These are phyloP conservation scores for Umbelopsis isabellina DNA, from an alignment of 192 early-diverging fungal genomes.

Conservation along the genomic window DNA sequence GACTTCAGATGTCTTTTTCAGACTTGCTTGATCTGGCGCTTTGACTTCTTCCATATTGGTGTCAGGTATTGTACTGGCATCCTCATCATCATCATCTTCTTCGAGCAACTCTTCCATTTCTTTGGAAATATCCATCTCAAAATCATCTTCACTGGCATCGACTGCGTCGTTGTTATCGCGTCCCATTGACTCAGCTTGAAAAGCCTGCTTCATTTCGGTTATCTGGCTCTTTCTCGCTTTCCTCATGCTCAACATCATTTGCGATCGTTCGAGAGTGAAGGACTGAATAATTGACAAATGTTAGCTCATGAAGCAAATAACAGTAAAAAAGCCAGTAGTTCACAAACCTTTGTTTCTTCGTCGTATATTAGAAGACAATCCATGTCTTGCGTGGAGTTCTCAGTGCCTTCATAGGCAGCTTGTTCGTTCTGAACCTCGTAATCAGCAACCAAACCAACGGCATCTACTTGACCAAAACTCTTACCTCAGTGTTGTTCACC, in stretches of 20 bases:
- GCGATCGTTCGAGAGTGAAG: background rate
- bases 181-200: background rate
- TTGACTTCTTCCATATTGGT: background rate
- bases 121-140: conserved; percentile 14
- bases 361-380: conserved; percentile 4
- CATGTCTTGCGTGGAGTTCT: conserved; percentile 1
- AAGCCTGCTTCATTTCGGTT: background rate
- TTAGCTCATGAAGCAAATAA: background rate
- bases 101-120: conserved; percentile 16
- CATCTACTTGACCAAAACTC: too few species aligned
- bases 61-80: background rate
- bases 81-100: conserved; percentile 6
- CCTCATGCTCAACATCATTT: background rate
- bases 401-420: conserved; percentile 9
- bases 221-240: conserved; percentile 13
- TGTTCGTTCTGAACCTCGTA: background rate
- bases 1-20: background rate
- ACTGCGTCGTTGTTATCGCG: background rate
- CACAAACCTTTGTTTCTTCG: background rate
- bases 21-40: background rate
- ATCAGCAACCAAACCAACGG: background rate
- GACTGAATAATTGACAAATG: background rate
- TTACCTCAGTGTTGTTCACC: background rate
- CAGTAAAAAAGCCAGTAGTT: background rate
- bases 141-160: conserved; percentile 12